Percentiles rank a stretch among this genome's conserved stretches.
Conservation (phyloP, 768 basidiomycete species). For the Symmetrospora coprosmae region DNA sequence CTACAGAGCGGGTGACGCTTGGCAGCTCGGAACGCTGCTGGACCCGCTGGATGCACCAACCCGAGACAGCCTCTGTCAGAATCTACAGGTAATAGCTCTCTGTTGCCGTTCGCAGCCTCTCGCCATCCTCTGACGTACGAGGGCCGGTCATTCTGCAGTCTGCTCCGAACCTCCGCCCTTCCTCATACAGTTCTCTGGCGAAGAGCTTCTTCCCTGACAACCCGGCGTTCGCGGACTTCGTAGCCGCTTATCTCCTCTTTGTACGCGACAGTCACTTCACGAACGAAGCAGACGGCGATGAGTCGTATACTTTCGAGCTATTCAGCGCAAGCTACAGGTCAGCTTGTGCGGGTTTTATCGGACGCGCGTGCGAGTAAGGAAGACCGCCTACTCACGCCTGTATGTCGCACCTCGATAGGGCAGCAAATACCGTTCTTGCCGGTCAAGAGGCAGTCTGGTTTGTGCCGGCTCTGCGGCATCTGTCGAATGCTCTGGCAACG, state of each 20-base stretch:
- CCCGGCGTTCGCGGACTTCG: conserved; percentile 26
- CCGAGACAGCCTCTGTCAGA: too few relatives aligned
- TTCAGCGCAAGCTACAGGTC: conserved; percentile 29
- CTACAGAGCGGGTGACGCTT: not conserved
- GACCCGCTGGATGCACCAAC: conserved; percentile 3
- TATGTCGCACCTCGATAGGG: not conserved
- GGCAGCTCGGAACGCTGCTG: not conserved
- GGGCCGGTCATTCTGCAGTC: too few relatives aligned
- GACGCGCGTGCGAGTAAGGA: too few relatives aligned
- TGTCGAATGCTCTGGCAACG: conserved; percentile 12
- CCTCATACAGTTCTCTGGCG: conserved; percentile 16
- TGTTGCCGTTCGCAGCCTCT: too few relatives aligned
- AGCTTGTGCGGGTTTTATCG: not conserved
- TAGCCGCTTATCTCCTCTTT: conserved; percentile 28
- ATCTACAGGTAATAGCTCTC: too few relatives aligned
- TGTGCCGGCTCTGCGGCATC: conserved; percentile 27
- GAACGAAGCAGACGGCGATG: not conserved
- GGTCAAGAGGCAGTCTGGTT: conserved; percentile 28
- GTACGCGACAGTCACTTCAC: conserved; percentile 18
- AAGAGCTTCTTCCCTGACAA: conserved; percentile 23
- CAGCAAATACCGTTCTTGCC: conserved; percentile 20
- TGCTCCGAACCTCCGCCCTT: not conserved
- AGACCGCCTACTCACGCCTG: too few relatives aligned
- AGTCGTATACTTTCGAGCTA: conserved; percentile 11
- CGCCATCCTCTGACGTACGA: not conserved